phyloP scores from a whole-genome alignment of 306 rosid species.

The Mucuna pruriens region DNA sequence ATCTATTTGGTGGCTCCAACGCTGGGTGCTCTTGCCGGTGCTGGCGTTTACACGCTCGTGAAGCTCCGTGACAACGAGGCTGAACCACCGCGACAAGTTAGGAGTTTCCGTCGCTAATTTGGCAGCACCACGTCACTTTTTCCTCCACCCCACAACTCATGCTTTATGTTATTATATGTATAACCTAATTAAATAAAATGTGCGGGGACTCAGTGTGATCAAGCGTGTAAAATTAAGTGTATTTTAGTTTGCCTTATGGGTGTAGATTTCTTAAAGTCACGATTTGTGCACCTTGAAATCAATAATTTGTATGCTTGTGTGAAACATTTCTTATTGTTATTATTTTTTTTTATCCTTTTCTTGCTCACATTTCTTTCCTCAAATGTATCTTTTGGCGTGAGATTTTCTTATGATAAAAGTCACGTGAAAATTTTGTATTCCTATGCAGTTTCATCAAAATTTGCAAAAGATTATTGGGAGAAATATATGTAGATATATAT shows the following conservation, averaged over 20 bases:
- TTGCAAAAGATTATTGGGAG: too few species aligned
- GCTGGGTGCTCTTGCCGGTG: conserved; percentile 82
- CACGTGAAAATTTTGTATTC: too few species aligned
- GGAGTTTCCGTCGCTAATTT: conserved; percentile 84
- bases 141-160: conserved; percentile 29
- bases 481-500: too few species aligned
- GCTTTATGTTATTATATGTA: background rate
- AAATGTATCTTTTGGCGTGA: too few species aligned
- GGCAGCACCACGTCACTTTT: background rate
- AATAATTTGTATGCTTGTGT: conserved; percentile 19
- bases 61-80: conserved; percentile 62
- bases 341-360: too few species aligned
- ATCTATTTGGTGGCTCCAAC: conserved; percentile 83
- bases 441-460: too few species aligned
- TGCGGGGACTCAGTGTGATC: conserved; percentile 35
- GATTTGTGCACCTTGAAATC: background rate
- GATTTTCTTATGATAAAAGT: too few species aligned
- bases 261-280: background rate
- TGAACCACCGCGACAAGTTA: conserved; percentile 53
- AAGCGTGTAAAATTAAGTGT: background rate
- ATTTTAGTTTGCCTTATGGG: background rate
- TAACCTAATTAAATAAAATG: conserved; percentile 30
- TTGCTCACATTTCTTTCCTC: too few species aligned
- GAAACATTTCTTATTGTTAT: background rate
- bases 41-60: conserved; percentile 69